Conservation (phyloP, 1,284 basidiomycete species). For the Tilletiaria anomala region DNA sequence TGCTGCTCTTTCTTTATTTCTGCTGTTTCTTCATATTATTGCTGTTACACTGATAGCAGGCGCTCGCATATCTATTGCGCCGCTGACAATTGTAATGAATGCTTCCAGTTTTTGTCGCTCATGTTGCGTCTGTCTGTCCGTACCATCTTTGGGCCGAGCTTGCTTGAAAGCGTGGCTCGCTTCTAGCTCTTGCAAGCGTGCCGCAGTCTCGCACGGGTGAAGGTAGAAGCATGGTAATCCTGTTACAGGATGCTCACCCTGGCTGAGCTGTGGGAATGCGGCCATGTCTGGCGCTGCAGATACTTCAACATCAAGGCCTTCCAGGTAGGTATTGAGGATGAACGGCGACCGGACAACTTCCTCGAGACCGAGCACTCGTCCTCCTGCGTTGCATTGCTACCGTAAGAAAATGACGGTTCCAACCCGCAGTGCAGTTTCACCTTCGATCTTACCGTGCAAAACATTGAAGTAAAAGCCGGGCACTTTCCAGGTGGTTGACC, state of each 20-base stretch:
- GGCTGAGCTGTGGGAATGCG: constrained; percentile 1
- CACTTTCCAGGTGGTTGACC: constrained; percentile 4
- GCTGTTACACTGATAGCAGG: too few species aligned
- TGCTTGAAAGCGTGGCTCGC: not conserved
- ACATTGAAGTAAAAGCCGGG: constrained; percentile 3
- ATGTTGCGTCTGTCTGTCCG: not conserved
- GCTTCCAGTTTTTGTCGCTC: not conserved
- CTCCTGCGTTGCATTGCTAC: too few species aligned
- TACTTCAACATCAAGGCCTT: too few species aligned
- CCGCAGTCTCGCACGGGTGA: constrained; percentile 5
- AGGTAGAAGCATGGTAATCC: constrained; percentile 3
- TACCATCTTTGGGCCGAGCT: not conserved
- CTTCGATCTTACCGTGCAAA: too few species aligned
- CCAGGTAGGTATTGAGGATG: too few species aligned
- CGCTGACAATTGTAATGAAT: not conserved
- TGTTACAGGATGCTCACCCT: constrained; percentile 2
- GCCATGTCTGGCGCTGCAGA: too few species aligned
- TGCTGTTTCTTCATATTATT: too few species aligned
- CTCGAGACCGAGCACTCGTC: too few species aligned
- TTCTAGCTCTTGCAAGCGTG: not conserved
- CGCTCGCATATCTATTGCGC: not conserved
- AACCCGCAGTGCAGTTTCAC: too few species aligned
- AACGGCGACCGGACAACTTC: too few species aligned
- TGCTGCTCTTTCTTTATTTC: too few species aligned
- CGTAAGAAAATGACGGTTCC: too few species aligned